phyloP scores from a whole-genome alignment of 2,329 filamentous ascomycete species.

The Fusarium heterosporum region DNA sequence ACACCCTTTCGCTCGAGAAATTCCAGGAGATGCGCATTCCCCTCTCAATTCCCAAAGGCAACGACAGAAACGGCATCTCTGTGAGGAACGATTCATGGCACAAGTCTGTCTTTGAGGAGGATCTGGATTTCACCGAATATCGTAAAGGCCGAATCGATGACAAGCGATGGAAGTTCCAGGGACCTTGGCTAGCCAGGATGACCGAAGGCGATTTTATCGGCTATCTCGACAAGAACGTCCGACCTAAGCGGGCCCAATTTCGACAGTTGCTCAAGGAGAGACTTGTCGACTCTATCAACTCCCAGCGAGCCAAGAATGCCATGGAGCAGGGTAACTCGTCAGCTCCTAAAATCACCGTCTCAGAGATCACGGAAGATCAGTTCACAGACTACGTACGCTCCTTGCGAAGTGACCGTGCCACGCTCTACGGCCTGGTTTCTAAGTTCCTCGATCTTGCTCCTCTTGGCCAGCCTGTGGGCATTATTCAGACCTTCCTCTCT shows the following conservation, averaged over 20 bases:
- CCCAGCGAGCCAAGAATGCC: constrained; percentile 52
- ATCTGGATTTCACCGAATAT: constrained; percentile 64
- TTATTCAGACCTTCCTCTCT: constrained; percentile 44
- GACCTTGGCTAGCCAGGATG: constrained; percentile 74
- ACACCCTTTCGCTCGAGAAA: constrained; percentile 83
- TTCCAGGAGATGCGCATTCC: constrained; percentile 85
- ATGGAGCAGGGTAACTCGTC: constrained; percentile 53
- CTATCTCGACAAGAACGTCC: constrained; percentile 67
- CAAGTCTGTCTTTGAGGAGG: constrained; percentile 70
- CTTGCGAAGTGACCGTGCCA: constrained; percentile 63
- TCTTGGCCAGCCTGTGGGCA: constrained; percentile 53
- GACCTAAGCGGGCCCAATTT: constrained; percentile 66
- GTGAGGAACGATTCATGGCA: constrained; percentile 44
- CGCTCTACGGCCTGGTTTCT: constrained; percentile 66
- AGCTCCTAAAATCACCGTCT: constrained; percentile 45
- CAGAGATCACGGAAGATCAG: constrained; percentile 62
- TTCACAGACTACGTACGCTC: constrained; percentile 64
- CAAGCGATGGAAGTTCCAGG: constrained; percentile 73
- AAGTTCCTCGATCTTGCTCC: constrained; percentile 73
- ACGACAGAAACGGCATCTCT: constrained; percentile 36
- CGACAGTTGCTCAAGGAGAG: constrained; percentile 62
- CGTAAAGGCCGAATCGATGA: constrained; percentile 54
- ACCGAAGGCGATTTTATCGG: constrained; percentile 68
- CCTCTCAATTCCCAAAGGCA: constrained; percentile 65
- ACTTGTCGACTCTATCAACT: constrained; percentile 61